Percentiles rank a stretch among this genome's conserved stretches.
Evolutionary conservation across 352 stramenopile genomes (phyloP).

Genomic region (Phytophthora europaea): DNA sequence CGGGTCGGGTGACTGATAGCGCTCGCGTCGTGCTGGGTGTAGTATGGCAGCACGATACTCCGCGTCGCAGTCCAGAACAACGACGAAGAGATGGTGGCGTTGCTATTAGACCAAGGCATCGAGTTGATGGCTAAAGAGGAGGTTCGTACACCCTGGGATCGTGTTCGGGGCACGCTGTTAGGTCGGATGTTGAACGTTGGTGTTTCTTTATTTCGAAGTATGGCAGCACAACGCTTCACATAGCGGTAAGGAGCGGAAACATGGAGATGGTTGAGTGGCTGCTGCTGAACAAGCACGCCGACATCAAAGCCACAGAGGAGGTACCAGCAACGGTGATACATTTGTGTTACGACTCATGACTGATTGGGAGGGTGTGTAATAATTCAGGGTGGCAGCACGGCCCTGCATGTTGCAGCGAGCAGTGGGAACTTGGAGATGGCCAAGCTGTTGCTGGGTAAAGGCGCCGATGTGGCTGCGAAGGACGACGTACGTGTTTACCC

Average conservation of each 20-base stretch:
- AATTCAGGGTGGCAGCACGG: conserved; percentile 6
- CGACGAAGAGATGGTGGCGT: conserved; percentile 64
- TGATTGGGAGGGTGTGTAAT: not conserved
- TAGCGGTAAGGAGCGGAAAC: conserved; percentile 68
- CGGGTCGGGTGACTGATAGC: not conserved
- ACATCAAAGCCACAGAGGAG: conserved; percentile 52
- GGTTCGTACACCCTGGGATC: not conserved
- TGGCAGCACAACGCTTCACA: conserved; percentile 76
- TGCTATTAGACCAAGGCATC: conserved; percentile 68
- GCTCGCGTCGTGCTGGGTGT: not conserved
- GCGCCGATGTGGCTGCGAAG: conserved; percentile 5
- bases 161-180: no score
- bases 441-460: not conserved
- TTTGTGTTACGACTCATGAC: no score
- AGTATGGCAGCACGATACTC: conserved; percentile 65
- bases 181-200: no score
- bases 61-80: conserved; percentile 74
- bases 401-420: conserved; percentile 4
- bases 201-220: conserved; percentile 38
- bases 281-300: conserved; percentile 59
- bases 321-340: not conserved
- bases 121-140: conserved; percentile 17
- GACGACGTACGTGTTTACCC: not conserved
- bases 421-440: conserved; percentile 5
- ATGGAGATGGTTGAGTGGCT: conserved; percentile 64